Percentiles rank a stretch among this genome's conserved stretches.
Evolutionary conservation across 768 basidiomycete species (phyloP).

Genomic region (Suillus sp.): DNA sequence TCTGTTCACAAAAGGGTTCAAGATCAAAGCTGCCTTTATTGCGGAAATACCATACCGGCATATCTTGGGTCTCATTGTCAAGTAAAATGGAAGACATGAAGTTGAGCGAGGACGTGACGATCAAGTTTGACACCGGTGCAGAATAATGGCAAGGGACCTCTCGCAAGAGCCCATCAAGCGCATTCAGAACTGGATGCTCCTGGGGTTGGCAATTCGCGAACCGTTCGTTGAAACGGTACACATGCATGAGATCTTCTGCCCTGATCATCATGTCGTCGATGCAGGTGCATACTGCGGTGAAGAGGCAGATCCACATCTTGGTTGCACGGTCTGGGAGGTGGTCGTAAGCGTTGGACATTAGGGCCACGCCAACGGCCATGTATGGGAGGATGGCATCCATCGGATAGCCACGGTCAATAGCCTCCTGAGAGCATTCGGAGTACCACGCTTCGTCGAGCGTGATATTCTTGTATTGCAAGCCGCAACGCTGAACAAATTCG

Average conservation of each 20-base stretch:
- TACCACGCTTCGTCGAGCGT: neutral
- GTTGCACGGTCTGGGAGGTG: conserved; percentile 30
- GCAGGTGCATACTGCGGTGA: conserved; percentile 40
- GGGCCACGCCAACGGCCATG: neutral
- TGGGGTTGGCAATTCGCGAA: conserved; percentile 34
- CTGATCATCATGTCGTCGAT: conserved; percentile 38
- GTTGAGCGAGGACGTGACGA: conserved; percentile 39
- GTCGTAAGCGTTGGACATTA: conserved; percentile 18
- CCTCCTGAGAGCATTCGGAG: neutral
- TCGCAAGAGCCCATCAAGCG: conserved; percentile 35
- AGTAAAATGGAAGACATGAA: conserved; percentile 37
- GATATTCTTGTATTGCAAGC: neutral
- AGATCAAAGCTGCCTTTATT: neutral
- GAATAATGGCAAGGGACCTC: conserved; percentile 32
- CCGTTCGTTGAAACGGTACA: conserved; percentile 38
- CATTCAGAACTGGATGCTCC: conserved; percentile 33
- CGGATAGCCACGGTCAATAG: neutral
- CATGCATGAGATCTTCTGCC: conserved; percentile 23
- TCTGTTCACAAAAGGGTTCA: neutral
- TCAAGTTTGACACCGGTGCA: conserved; percentile 35
- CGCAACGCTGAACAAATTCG: conserved; percentile 2
- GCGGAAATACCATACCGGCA: conserved; percentile 25
- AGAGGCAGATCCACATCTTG: conserved; percentile 38
- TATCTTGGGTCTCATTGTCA: conserved; percentile 33
- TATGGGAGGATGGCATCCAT: neutral